Conservation (phyloP, 108 stramenopile species). For the Mediolabrus comicus region DNA sequence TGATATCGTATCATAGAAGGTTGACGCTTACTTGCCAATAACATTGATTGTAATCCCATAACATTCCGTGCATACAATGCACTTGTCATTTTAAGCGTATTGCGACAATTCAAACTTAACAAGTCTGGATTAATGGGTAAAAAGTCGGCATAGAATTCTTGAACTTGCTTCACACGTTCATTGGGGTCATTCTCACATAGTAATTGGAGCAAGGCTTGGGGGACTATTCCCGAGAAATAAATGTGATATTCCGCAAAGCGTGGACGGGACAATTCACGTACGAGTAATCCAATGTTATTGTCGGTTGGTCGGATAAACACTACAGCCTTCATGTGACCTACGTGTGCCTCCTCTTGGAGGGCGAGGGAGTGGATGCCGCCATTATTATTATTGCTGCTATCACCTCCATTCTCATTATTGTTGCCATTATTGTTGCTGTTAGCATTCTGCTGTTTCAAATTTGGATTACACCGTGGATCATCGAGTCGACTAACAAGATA, state of each 20-base stretch:
- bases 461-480: slow-evolving; percentile 33
- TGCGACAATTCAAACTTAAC: slow-evolving; percentile 84
- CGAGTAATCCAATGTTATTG: slow-evolving; percentile 73
- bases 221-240: slow-evolving; percentile 92
- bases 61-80: slow-evolving; percentile 86
- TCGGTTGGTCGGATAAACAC: slow-evolving; percentile 93
- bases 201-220: slow-evolving; percentile 69
- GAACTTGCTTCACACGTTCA: slow-evolving; percentile 90
- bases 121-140: slow-evolving; percentile 94
- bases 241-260: slow-evolving; percentile 96
- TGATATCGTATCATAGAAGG: slow-evolving; percentile 92
- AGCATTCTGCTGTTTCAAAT: background rate
- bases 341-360: slow-evolving; percentile 39
- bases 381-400: slow-evolving; percentile 11
- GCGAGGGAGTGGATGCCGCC: slow-evolving; percentile 40
- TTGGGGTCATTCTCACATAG: slow-evolving; percentile 90
- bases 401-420: background rate
- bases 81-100: slow-evolving; percentile 75
- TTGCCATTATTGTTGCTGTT: slow-evolving; percentile 1
- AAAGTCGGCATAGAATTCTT: slow-evolving; percentile 98
- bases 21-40: slow-evolving; percentile 88
- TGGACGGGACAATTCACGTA: slow-evolving; percentile 75
- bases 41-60: slow-evolving; percentile 82
- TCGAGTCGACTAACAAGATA: slow-evolving; percentile 82
- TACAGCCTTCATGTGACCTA: slow-evolving; percentile 90